Evolutionary conservation across 2,329 filamentous ascomycete species (phyloP).

Genomic region (Neurospora crassa): DNA sequence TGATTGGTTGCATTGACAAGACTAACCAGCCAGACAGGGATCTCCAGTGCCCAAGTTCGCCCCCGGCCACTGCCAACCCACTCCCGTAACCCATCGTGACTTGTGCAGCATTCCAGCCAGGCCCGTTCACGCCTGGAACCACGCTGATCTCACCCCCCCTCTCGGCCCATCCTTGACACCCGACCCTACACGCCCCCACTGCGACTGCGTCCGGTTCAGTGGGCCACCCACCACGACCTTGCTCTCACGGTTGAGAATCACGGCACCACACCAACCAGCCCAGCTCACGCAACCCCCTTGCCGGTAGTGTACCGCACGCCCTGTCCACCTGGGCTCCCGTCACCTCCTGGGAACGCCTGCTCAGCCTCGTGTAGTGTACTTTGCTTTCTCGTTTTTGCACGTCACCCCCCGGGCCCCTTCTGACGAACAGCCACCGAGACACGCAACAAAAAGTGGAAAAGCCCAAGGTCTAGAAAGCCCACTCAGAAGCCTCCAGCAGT

Average conservation of each 20-base stretch:
- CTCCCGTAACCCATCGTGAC: slow-evolving; percentile 2
- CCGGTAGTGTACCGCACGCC: slow-evolving; percentile 5
- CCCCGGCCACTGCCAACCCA: slow-evolving; percentile 11
- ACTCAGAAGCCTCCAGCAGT: slow-evolving; percentile 14
- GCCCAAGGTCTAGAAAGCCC: slow-evolving; percentile 9
- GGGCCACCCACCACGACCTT: slow-evolving; percentile 9
- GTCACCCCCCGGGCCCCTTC: slow-evolving; percentile 24
- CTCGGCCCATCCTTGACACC: not conserved
- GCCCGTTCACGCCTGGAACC: slow-evolving; percentile 15
- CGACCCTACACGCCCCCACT: not conserved
- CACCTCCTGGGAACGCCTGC: slow-evolving; percentile 18
- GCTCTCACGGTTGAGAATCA: not conserved
- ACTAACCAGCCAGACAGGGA: slow-evolving; percentile 1
- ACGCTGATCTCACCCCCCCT: slow-evolving; percentile 15
- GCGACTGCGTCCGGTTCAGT: slow-evolving; percentile 9
- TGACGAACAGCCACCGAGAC: slow-evolving; percentile 24
- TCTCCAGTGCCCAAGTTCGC: slow-evolving; percentile 4
- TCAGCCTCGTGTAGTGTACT: slow-evolving; percentile 31
- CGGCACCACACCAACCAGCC: slow-evolving; percentile 1
- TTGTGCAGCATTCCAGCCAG: slow-evolving; percentile 12
- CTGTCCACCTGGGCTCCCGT: slow-evolving; percentile 19
- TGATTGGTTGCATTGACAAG: slow-evolving; percentile 12
- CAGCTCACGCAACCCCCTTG: not conserved
- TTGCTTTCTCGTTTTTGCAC: slow-evolving; percentile 18
- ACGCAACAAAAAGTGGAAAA: slow-evolving; percentile 12